Percentiles rank a stretch among this genome's conserved stretches.
These are phyloP conservation scores for Auriscalpium orientale DNA, from an alignment of 768 basidiomycete genomes.

Conservation along the genomic window DNA sequence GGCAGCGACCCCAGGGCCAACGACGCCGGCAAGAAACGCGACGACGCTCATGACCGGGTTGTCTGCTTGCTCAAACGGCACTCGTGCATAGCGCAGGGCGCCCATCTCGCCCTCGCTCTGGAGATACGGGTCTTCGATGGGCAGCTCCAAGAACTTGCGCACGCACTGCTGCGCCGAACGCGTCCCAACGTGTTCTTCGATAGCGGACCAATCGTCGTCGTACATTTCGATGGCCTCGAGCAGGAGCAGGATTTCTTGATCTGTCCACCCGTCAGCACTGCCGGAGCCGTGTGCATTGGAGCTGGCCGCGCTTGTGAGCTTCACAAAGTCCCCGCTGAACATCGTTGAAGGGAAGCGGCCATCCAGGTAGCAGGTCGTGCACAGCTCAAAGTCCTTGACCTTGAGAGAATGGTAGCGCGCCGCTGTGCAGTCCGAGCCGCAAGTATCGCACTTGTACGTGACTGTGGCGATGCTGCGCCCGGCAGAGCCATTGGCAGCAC, in stretches of 20 bases:
- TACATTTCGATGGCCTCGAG: conserved; percentile 98
- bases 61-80: conserved; percentile 92
- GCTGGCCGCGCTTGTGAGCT: conserved; percentile 44
- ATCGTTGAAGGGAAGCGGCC: conserved; percentile 94
- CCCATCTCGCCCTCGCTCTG: conserved; percentile 72
- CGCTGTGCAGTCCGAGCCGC: conserved; percentile 86
- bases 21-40: conserved; percentile 90
- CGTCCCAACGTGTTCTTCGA: conserved; percentile 91
- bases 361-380: conserved; percentile 88
- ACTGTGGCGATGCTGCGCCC: conserved; percentile 28
- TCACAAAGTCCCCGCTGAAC: conserved; percentile 97
- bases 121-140: conserved; percentile 93
- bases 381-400: conserved; percentile 86
- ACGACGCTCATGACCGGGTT: conserved; percentile 99
- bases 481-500: conserved; percentile 35
- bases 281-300: conserved; percentile 29
- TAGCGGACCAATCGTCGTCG: conserved; percentile 91
- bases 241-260: conserved; percentile 81
- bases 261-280: conserved; percentile 67
- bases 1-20: conserved; percentile 83
- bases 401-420: conserved; percentile 91
- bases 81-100: conserved; percentile 60
- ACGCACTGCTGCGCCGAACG: conserved; percentile 92
- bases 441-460: conserved; percentile 83
- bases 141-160: conserved; percentile 88